Evolutionary conservation across 495 filamentous ascomycete species (phyloP).

Genomic region (Daldinia decipiens): DNA sequence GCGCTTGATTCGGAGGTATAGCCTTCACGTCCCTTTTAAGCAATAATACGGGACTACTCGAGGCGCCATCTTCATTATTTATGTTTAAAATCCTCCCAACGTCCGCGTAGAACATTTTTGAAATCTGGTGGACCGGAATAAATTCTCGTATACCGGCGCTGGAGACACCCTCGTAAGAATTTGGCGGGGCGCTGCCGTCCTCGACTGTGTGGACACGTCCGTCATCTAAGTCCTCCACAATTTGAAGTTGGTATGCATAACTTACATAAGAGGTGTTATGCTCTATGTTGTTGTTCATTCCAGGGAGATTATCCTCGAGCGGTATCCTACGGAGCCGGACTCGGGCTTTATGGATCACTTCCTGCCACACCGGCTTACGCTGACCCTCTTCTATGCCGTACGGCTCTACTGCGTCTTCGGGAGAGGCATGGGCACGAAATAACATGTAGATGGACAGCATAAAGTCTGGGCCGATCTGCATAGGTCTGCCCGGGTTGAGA

Average conservation of each 20-base stretch:
- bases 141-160: conserved; percentile 83
- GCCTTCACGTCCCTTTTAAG: conserved; percentile 87
- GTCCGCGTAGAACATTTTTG: conserved; percentile 97
- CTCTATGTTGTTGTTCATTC: conserved; percentile 23
- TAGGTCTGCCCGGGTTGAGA: conserved; percentile 66
- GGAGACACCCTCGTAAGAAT: conserved; percentile 71
- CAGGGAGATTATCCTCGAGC: conserved; percentile 42
- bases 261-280: conserved; percentile 45
- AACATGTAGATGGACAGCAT: conserved; percentile 96
- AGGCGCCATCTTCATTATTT: conserved; percentile 74
- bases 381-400: conserved; percentile 60
- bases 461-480: conserved; percentile 91
- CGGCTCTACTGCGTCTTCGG: conserved; percentile 50
- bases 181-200: conserved; percentile 67
- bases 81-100: conserved; percentile 96
- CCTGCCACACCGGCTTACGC: conserved; percentile 91
- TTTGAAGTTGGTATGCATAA: conserved; percentile 87
- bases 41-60: conserved; percentile 86
- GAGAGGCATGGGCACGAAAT: conserved; percentile 76
- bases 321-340: conserved; percentile 76
- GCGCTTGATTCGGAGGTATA: conserved; percentile 65
- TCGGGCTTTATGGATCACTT: conserved; percentile 93
- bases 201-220: conserved; percentile 87
- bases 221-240: conserved; percentile 94
- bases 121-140: conserved; percentile 89